Evolutionary conservation across 2,329 filamentous ascomycete genomes (phyloP), one percentile per base, ranked within the genome.

Genomic region (Moelleriella libera): DNA sequence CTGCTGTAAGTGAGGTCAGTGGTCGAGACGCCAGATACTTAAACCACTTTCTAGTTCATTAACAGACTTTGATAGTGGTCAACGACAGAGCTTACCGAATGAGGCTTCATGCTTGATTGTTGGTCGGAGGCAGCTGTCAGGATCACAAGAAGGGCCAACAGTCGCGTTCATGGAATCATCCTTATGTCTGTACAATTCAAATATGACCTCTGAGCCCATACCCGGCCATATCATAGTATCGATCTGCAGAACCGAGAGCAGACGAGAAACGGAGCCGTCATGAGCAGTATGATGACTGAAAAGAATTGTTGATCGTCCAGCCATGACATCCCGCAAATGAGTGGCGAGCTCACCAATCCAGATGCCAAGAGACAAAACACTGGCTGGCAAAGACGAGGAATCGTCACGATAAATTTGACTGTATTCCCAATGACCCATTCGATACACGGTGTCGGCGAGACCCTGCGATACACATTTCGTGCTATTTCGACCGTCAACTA

Each of bases 171-270:
- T 51, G 52, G 2, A 52, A 49, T 2, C 10, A 43, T 21, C 6
- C 28, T 60, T 59, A 55, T 67, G 70, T 55, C 63, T 67, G 56
- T 80, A 88, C 31, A 89, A 58, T 66, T 90, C 85, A 58, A 89
- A 88, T 0, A 88, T 76, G 0, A 90, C 70, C 64, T 90, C 85
- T 8, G 78, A 71, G 0, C 85, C 85, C 85, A 90, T 88, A 0
- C 85, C 85, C 0, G 85, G 85, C 85, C 85, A 90, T 1, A 88
- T 79, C 85, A 90, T 90, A 46, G 70, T 61, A 28, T 87, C 80
- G 1, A 84, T 57, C 64, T 90, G 85, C 57, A 92, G 59, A 12
- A 89, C 72, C 2, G 77, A 77, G 28, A 92, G 66, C 6, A 90
- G 56, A 2, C 78, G 67, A 9, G 82, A 79, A 6, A 89, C 58